phyloP scores from a whole-genome alignment of 1,139 yeast species.

The Saccharomyces uvarum region DNA sequence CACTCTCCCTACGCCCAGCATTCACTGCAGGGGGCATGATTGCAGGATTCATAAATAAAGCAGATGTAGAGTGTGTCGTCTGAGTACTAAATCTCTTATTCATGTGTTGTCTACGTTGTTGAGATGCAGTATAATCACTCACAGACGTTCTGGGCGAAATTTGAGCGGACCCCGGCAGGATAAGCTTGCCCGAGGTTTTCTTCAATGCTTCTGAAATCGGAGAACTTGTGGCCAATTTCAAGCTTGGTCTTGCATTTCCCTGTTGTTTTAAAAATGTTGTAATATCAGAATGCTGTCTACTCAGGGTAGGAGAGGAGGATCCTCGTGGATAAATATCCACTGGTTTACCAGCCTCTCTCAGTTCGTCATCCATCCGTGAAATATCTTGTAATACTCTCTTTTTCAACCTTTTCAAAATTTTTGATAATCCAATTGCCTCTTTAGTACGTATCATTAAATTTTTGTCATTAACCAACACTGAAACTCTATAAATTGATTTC shows the following conservation, averaged over 20 bases:
- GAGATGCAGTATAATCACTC: neutral
- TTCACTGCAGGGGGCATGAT: slow-evolving; percentile 4
- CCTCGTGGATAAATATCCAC: neutral
- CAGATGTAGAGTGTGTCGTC: neutral
- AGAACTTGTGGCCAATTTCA: slow-evolving; percentile 1
- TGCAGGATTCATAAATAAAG: slow-evolving; percentile 5
- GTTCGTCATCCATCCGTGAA: neutral
- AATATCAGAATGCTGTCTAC: neutral
- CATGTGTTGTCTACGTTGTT: neutral
- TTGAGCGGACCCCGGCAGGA: neutral
- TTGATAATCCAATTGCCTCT: slow-evolving; percentile 52
- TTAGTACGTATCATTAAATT: slow-evolving; percentile 54
- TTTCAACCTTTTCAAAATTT: slow-evolving; percentile 36
- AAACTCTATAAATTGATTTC: slow-evolving; percentile 53
- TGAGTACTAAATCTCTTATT: slow-evolving; percentile 4
- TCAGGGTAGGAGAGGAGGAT: neutral
- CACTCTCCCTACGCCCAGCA: neutral
- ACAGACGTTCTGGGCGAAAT: slow-evolving; percentile 3
- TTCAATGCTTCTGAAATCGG: slow-evolving; percentile 2
- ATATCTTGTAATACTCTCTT: slow-evolving; percentile 6
- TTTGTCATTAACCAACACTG: slow-evolving; percentile 54
- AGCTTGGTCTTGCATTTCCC: neutral
- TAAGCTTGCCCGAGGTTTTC: neutral
- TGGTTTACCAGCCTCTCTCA: slow-evolving; percentile 2
- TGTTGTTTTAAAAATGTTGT: neutral